Evolutionary conservation across 805 yeast species (phyloP).

Genomic region (Barnettozyma wickerhamii): DNA sequence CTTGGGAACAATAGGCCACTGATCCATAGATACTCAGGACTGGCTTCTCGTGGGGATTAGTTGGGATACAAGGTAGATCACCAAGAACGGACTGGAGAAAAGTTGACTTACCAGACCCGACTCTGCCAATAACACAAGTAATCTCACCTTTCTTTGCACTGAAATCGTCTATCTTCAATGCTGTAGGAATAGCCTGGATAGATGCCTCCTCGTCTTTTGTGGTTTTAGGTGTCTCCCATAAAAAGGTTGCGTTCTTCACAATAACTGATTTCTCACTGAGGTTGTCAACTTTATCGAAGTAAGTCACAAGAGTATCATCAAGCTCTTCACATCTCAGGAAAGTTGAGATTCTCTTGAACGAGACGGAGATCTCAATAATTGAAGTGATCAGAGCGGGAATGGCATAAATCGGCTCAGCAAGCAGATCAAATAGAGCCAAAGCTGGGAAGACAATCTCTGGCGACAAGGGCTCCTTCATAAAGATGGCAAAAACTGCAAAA

Average conservation of each 20-base stretch:
- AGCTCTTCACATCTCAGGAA: constrained; percentile 45
- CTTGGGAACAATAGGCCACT: constrained; percentile 89
- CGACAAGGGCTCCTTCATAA: constrained; percentile 46
- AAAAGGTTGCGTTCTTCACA: constrained; percentile 47
- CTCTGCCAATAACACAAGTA: constrained; percentile 83
- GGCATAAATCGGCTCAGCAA: constrained; percentile 54
- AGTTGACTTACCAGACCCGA: constrained; percentile 89
- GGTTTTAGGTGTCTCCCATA: constrained; percentile 38
- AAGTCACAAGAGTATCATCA: constrained; percentile 34
- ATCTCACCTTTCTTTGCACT: constrained; percentile 69
- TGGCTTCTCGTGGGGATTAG: constrained; percentile 21
- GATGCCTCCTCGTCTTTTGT: constrained; percentile 34
- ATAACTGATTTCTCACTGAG: constrained; percentile 31
- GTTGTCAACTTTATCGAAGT: constrained; percentile 21
- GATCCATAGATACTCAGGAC: constrained; percentile 64
- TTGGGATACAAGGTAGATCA: constrained; percentile 46
- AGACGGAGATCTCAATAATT: constrained; percentile 54
- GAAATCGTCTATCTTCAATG: constrained; percentile 58
- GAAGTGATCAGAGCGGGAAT: constrained; percentile 56
- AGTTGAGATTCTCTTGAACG: constrained; percentile 47
- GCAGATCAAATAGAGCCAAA: constrained; percentile 51
- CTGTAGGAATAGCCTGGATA: constrained; percentile 33
- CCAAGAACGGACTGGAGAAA: constrained; percentile 77
- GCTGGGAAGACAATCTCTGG: constrained; percentile 72
- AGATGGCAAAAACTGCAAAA: constrained; percentile 49